Evolutionary conservation across 345 rosid genomes (phyloP).

Genomic region (Populus alba): DNA sequence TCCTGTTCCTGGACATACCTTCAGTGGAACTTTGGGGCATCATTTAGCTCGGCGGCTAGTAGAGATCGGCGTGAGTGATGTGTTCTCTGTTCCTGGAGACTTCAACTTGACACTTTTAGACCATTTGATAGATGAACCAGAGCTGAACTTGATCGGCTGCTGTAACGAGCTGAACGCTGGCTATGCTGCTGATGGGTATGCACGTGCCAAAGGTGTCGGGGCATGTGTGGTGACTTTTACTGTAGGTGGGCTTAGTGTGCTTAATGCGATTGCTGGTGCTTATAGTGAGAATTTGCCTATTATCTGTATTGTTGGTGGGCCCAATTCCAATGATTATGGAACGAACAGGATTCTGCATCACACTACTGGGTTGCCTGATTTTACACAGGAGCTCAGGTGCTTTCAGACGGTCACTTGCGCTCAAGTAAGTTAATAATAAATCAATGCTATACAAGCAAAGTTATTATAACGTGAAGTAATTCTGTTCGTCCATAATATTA

Average conservation of each 20-base stretch:
- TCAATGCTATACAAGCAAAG: not conserved
- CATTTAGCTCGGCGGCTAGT: conserved; percentile 66
- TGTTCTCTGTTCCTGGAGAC: conserved; percentile 74
- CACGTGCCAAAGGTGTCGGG: conserved; percentile 62
- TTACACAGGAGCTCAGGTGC: conserved; percentile 60
- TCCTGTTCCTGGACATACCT: conserved; percentile 11
- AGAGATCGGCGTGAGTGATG: conserved; percentile 66
- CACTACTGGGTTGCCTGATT: conserved; percentile 70
- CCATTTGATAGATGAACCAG: conserved; percentile 59
- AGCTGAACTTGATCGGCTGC: conserved; percentile 57
- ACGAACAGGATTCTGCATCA: conserved; percentile 67
- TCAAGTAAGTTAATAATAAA: conserved; percentile 40
- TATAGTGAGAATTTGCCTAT: conserved; percentile 70
- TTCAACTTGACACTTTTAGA: conserved; percentile 63
- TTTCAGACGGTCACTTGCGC: conserved; percentile 57
- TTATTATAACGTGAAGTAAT: not conserved
- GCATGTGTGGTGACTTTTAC: conserved; percentile 76
- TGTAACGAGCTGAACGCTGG: conserved; percentile 81
- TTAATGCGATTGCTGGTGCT: conserved; percentile 72
- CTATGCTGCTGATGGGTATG: conserved; percentile 76
- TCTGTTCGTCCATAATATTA: not conserved
- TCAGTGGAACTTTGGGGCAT: conserved; percentile 47
- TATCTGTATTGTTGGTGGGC: conserved; percentile 66
- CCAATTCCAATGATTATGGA: conserved; percentile 71
- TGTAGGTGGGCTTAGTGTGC: conserved; percentile 69